phyloP scores from a whole-genome alignment of 192 early-diverging fungal genomes.

The Backusella tarrabulga region DNA sequence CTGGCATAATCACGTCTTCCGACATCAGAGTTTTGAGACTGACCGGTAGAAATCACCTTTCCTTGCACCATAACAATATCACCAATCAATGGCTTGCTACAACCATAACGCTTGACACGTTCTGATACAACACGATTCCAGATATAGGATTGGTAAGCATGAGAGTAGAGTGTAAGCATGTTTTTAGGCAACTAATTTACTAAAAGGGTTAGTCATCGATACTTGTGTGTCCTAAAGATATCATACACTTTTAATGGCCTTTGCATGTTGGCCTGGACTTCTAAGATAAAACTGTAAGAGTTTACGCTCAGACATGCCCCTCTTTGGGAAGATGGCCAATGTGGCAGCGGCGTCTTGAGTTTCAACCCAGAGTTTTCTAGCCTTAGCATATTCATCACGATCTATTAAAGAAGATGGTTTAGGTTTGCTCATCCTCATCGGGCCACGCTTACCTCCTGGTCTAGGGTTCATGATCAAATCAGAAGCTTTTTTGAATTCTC shows the following conservation, averaged over 20 bases:
- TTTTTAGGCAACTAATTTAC: constrained; percentile 71
- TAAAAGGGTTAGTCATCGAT: not conserved
- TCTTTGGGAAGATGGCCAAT: constrained; percentile 62
- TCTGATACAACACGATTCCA: constrained; percentile 90
- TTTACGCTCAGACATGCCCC: constrained; percentile 65
- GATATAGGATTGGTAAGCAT: constrained; percentile 93
- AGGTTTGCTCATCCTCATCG: not conserved
- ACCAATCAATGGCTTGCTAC: constrained; percentile 65
- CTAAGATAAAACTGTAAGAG: constrained; percentile 9
- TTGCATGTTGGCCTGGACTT: constrained; percentile 45
- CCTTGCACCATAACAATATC: constrained; percentile 71
- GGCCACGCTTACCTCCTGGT: constrained; percentile 49
- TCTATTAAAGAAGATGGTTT: constrained; percentile 46
- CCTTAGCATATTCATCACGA: constrained; percentile 53
- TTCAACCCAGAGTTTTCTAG: constrained; percentile 68
- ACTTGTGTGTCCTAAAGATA: not conserved
- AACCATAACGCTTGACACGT: constrained; percentile 68
- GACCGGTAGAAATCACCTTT: not conserved
- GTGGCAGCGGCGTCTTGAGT: constrained; percentile 60
- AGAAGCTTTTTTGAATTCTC: constrained; percentile 69
- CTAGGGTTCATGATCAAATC: constrained; percentile 85
- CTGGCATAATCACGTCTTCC: constrained; percentile 4
- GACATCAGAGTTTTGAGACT: not conserved
- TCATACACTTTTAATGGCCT: constrained; percentile 62
- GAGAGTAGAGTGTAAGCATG: constrained; percentile 89